Base-by-base conservation (phyloP, 257 asterid species). In the Ophiorrhiza pumila region DNA sequence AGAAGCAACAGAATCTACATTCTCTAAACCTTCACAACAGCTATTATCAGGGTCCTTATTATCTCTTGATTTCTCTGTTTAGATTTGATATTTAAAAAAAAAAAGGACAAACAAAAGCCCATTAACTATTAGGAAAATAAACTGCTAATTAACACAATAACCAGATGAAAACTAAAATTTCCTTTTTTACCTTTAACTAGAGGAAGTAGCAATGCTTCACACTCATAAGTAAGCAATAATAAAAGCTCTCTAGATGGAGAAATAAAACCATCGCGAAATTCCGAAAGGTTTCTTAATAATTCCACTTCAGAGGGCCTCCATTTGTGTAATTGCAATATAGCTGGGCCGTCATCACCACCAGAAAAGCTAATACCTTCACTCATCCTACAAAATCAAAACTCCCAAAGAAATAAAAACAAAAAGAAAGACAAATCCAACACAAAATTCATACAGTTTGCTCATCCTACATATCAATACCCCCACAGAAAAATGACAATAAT, bases 201-300 rank as follows among this genome's bases (percentile, higher is more conserved):
- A 77, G 93, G 93, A 85, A 91, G 77, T 84, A 87, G 65, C 74
- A 94, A 72, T 20, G 90, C 97, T 85, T 91, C 97, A 25, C 60
- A 72, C 29, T 88, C 80, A 77, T 87, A 71, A 27, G 99, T 83
- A 50, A 78, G 91, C 79, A 94, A 77, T 81, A 91, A 46, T 78
- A 94, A 76, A 2, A 79, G 79, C 83, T 84, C 89, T 86, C 96
- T 82, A 35, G 89, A 80, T 1, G 99, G 99, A 84, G 99, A 94
- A 81, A 94, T 83, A 72, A 83, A 88, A 75, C 96, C 99, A 83
- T 90, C 91, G 60, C 83, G 86, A 63, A 88, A 94, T 80, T 79
- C 80, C 42, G 91, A 86, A 73, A 91, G 90, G 78, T 78, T 85
- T 47, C 53, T 59, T 20, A 75, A 64, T 60, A 87, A 79, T 49